Evolutionary conservation across 805 yeast genomes (phyloP).

Genomic region (Yarrowia hollandica): DNA sequence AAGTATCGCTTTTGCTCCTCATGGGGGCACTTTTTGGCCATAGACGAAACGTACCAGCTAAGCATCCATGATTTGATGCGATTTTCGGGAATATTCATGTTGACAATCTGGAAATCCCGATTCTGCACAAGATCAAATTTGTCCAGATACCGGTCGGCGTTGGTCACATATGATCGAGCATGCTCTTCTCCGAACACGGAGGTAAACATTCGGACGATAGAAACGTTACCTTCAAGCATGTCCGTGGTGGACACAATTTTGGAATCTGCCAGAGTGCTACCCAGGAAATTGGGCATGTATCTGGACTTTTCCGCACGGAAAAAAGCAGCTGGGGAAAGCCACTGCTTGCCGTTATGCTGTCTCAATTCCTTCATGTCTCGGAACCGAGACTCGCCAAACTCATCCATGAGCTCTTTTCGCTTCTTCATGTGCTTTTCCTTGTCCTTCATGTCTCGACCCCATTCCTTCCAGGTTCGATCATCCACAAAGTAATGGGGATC

Average conservation of each 20-base stretch:
- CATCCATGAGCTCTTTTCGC: slow-evolving; percentile 56
- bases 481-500: slow-evolving; percentile 37
- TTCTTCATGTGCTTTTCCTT: slow-evolving; percentile 50
- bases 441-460: slow-evolving; percentile 51
- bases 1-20: slow-evolving; percentile 12
- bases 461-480: slow-evolving; percentile 43
- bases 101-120: slow-evolving; percentile 63
- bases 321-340: slow-evolving; percentile 75
- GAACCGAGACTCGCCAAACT: slow-evolving; percentile 67
- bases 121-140: slow-evolving; percentile 45
- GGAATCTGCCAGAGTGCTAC: slow-evolving; percentile 48
- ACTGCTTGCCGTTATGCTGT: slow-evolving; percentile 81
- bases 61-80: slow-evolving; percentile 66
- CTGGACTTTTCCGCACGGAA: slow-evolving; percentile 71
- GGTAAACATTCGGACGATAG: slow-evolving; percentile 65
- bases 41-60: slow-evolving; percentile 46
- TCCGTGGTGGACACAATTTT: slow-evolving; percentile 42
- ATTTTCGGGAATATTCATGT: slow-evolving; percentile 73
- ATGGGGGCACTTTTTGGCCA: slow-evolving; percentile 13
- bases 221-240: slow-evolving; percentile 52
- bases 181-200: slow-evolving; percentile 71
- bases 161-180: slow-evolving; percentile 58
- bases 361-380: slow-evolving; percentile 62
- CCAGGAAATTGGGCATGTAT: slow-evolving; percentile 79
- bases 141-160: slow-evolving; percentile 47